phyloP scores from a whole-genome alignment of 768 basidiomycete genomes.

The Phylloporus sp. region DNA sequence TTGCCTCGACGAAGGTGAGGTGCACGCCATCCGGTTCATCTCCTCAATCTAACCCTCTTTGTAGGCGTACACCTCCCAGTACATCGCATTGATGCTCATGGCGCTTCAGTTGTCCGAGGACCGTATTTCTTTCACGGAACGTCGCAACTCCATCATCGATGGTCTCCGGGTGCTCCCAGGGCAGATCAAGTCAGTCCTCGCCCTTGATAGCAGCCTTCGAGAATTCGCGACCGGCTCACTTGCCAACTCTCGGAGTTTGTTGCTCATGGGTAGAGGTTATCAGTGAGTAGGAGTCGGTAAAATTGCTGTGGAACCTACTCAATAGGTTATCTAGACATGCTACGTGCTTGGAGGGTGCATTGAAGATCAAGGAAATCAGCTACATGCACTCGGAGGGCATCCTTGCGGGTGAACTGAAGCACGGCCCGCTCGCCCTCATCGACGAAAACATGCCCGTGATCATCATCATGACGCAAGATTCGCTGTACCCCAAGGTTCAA shows the following conservation, averaged over 20 bases:
- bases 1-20: constrained; percentile 90
- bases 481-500: constrained; percentile 96
- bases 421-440: constrained; percentile 94
- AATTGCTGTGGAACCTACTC: background rate
- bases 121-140: constrained; percentile 85
- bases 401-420: constrained; percentile 97
- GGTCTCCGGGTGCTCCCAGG: constrained; percentile 86
- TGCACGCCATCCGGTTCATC: background rate
- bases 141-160: constrained; percentile 89
- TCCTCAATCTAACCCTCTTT: constrained; percentile 1
- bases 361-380: constrained; percentile 99
- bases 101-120: constrained; percentile 98
- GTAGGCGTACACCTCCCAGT: constrained; percentile 97
- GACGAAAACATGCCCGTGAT: constrained; percentile 99
- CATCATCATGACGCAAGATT: constrained; percentile 99
- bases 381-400: constrained; percentile 70
- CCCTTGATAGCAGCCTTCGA: constrained; percentile 70
- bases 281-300: constrained; percentile 52
- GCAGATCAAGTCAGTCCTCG: constrained; percentile 84
- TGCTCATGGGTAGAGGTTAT: constrained; percentile 98
- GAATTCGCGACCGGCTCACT: constrained; percentile 76
- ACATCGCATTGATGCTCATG: constrained; percentile 96
- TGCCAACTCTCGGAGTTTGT: constrained; percentile 74
- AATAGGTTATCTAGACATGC: constrained; percentile 55
- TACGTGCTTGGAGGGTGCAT: constrained; percentile 94